Evolutionary conservation across 257 asterid species (phyloP), one percentile per base, ranked within the genome.

Genomic region (Primulina huaijiensis): DNA sequence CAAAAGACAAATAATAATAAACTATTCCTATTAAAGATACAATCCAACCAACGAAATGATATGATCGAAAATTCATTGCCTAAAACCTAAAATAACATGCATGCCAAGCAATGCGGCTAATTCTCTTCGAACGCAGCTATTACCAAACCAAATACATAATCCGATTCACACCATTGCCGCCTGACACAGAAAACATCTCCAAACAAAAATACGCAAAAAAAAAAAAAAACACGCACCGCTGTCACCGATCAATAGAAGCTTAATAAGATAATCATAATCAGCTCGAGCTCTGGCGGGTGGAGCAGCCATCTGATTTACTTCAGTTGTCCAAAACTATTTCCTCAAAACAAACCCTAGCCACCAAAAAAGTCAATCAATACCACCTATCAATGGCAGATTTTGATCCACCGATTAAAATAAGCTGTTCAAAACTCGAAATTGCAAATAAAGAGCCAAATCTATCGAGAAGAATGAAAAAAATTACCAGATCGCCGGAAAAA

Each of bases 221-320:
- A 68, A 8, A 20, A 37, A 72, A 52, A 59, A 60, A 68, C 10
- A 75, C 75, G 69, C n/a, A 87, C 90, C 90, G 84, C 92, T 87
- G 80, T 87, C 92, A 61, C 90, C 90, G 82, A 87, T 87, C 85
- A 87, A 74, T 33, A 87, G 92, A 67, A 82, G 92, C 72, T 87
- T 87, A 75, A 87, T 87, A 75, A 84, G 90, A 55, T 75, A 84
- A 81, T 87, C 89, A 70, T 87, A 87, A 82, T 87, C 92, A 46
- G 92, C 92, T 67, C 92, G 86, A 77, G 89, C 92, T 81, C 92
- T 78, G 71, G 88, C 85, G 75, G 92, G 89, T 72, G 88, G 79
- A 72, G 85, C 90, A 62, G 90, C 92, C 90, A 87, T 82, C 82
- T 74, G 80, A 82, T 72, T 69, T 71, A 68, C 78, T 81, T 65